Evolutionary conservation across 768 basidiomycete genomes (phyloP), one percentile per base, ranked within the genome.

Genomic region (Pleurotus salmoneostramineus): DNA sequence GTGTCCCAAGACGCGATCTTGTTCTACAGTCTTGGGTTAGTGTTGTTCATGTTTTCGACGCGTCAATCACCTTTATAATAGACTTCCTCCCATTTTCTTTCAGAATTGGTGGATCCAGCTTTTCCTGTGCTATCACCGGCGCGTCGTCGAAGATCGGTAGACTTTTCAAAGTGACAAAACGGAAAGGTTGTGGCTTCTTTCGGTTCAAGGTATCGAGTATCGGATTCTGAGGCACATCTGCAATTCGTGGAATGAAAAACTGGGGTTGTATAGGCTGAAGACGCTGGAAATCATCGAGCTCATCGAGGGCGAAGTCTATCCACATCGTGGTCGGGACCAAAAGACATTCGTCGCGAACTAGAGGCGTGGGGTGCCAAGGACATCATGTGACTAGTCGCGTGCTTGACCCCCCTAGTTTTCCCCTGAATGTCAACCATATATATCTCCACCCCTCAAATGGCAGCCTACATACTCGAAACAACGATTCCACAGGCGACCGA

Each of bases 201-300:
- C 11, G 61, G 56, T 75, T 77, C 21, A 89, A 60, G 14, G 76
- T 71, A 44, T 88, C 84, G 68, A 91, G 73, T 61, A 91, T 89
- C 2, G 89, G 90, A 67, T 93, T 85, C 65, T 91, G 90, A 2
- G 90, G 89, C 61, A 80, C 83, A 58, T 91, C 81, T n/a, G 77
- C 71, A 46, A 93, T 70, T n/a, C 63, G 69, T 7, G 88, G 85
- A n/a, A 90, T 74, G 56, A 80, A 84, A 68, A 91, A 91, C 11
- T 60, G 68, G 0, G 81, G 74, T 12, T 68, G 61, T 45, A 84
- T 67, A 5, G 72, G 70, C 6, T 78, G 69, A 17, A 84, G 69
- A 17, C 65, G 65, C 32, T 71, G 62, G n/a, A 70, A 57, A 3
- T 4, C 36, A 48, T 36, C 59, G 47, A 48, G 32, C 50, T 50